Evolutionary conservation across 306 rosid genomes (phyloP).

Genomic region (Myrica gale): DNA sequence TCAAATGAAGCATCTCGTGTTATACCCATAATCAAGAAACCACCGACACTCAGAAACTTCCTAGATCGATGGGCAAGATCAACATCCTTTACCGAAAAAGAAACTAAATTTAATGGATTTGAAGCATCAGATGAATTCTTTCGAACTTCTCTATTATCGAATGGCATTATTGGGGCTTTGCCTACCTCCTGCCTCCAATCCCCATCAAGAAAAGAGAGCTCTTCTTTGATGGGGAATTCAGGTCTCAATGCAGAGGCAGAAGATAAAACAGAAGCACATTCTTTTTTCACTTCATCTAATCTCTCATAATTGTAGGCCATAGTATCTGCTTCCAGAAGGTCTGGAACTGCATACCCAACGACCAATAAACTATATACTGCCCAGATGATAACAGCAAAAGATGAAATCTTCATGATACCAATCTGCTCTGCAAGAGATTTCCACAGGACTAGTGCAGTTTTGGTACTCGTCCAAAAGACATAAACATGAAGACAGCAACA

Average conservation of each 20-base stretch:
- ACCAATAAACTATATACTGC: constrained; percentile 42
- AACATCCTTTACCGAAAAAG: constrained; percentile 72
- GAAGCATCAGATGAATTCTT: constrained; percentile 22
- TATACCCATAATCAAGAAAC: constrained; percentile 60
- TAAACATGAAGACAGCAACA: constrained; percentile 17
- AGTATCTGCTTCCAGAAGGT: constrained; percentile 39
- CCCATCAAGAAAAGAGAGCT: constrained; percentile 65
- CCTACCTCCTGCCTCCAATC: constrained; percentile 76
- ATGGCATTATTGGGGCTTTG: constrained; percentile 72
- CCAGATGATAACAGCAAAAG: constrained; percentile 43
- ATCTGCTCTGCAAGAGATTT: constrained; percentile 21
- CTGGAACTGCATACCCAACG: constrained; percentile 39
- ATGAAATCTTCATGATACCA: constrained; percentile 51
- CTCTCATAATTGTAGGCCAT: constrained; percentile 56
- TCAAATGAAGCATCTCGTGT: constrained; percentile 42
- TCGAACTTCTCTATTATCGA: constrained; percentile 33
- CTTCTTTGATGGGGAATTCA: constrained; percentile 57
- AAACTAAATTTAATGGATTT: constrained; percentile 47
- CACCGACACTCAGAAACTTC: constrained; percentile 55
- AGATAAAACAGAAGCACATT: constrained; percentile 60
- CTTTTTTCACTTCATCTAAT: constrained; percentile 60
- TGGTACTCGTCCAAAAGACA: constrained; percentile 22
- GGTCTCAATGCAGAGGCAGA: constrained; percentile 64
- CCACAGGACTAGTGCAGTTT: constrained; percentile 1
- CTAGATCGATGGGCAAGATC: constrained; percentile 56